These are phyloP conservation scores for Albugo candida DNA, from an alignment of 352 stramenopile genomes.

Conservation along the genomic window DNA sequence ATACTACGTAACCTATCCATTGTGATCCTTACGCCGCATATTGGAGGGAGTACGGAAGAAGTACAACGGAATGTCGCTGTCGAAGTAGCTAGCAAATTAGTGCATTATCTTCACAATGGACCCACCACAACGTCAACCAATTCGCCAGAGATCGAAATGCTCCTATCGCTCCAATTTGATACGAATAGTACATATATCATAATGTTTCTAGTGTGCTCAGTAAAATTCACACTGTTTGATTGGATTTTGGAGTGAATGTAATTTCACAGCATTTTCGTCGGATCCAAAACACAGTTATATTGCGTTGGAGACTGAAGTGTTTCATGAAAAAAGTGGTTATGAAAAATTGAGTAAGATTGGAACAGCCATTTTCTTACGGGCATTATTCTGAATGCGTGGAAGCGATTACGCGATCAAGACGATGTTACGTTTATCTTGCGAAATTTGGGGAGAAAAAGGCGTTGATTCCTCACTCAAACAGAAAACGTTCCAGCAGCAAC, in stretches of 20 bases:
- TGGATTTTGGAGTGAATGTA: constrained; percentile 69
- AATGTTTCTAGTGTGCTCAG: too few relatives aligned
- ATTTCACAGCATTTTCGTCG: constrained; percentile 71
- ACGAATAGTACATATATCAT: too few relatives aligned
- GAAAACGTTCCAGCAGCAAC: too few relatives aligned
- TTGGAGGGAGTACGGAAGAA: constrained; percentile 92
- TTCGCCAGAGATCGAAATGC: too few relatives aligned
- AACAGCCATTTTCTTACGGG: constrained; percentile 67
- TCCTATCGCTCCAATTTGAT: too few relatives aligned
- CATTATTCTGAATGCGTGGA: constrained; percentile 56
- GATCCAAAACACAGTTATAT: constrained; percentile 68
- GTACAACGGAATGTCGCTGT: constrained; percentile 84
- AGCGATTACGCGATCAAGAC: too few relatives aligned
- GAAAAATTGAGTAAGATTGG: constrained; percentile 69
- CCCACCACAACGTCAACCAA: constrained; percentile 62
- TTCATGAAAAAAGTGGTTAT: constrained; percentile 58
- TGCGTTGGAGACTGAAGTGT: too few relatives aligned
- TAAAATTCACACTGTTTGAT: constrained; percentile 73
- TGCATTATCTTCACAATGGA: constrained; percentile 66
- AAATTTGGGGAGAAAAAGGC: too few relatives aligned
- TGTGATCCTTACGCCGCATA: constrained; percentile 87
- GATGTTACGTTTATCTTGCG: too few relatives aligned
- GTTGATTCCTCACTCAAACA: too few relatives aligned
- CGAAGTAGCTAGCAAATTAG: constrained; percentile 56
- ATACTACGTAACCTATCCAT: constrained; percentile 82